These are phyloP conservation scores for Talaromyces sp. DNA, from an alignment of 2,329 filamentous ascomycete species.

Conservation along the genomic window DNA sequence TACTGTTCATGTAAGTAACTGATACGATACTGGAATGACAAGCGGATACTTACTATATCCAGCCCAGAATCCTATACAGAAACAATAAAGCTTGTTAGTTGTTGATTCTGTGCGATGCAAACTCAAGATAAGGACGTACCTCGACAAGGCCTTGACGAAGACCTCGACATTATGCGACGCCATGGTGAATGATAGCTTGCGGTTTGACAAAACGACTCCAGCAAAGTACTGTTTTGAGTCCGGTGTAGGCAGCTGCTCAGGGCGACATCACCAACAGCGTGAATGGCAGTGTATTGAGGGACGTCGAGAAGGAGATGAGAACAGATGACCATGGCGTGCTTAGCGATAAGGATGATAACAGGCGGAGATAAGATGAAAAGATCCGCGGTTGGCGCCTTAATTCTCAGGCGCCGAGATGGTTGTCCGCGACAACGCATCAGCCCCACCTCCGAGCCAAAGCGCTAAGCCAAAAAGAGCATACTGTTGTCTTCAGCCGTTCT, in stretches of 20 bases:
- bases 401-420: constrained; percentile 22
- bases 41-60: constrained; percentile 58
- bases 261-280: background rate
- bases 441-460: constrained; percentile 9
- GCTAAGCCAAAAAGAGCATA: constrained; percentile 41
- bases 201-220: background rate
- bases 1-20: constrained; percentile 37
- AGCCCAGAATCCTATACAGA: constrained; percentile 59
- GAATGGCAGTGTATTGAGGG: background rate
- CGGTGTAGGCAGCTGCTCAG: background rate
- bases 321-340: background rate
- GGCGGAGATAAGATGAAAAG: background rate
- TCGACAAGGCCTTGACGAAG: constrained; percentile 42
- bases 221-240: background rate
- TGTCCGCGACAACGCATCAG: constrained; percentile 40
- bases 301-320: background rate
- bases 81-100: background rate
- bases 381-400: background rate
- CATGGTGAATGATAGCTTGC: constrained; percentile 23
- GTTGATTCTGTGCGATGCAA: constrained; percentile 15
- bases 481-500: constrained; percentile 30
- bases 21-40: background rate
- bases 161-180: constrained; percentile 30
- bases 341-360: background rate
- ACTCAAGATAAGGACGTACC: constrained; percentile 30